Evolutionary conservation across 202 grass and related monocot species (phyloP).

Genomic region (Carex sylvatica): DNA sequence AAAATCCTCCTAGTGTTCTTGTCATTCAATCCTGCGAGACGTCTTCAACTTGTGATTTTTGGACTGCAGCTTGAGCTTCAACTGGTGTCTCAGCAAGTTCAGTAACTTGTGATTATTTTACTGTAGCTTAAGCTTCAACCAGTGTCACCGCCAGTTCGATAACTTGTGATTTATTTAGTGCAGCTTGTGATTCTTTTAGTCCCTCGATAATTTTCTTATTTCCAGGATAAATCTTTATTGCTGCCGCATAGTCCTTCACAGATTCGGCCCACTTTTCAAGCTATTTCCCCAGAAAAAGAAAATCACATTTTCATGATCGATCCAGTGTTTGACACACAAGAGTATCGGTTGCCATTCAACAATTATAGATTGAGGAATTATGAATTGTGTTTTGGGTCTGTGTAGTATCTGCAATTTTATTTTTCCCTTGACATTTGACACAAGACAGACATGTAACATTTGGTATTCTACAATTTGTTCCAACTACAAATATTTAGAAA

Average conservation of each 20-base stretch:
- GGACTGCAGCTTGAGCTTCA: no score
- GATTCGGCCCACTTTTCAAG: slow-evolving; percentile 32
- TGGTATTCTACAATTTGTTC: not conserved
- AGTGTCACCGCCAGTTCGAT: no score
- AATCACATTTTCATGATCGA: not conserved
- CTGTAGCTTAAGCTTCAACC: no score
- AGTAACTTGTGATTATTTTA: not conserved
- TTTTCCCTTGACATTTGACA: not conserved
- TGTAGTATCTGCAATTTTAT: not conserved
- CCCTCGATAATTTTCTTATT: slow-evolving; percentile 25
- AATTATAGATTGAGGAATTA: no score
- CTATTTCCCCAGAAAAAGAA: slow-evolving; percentile 11
- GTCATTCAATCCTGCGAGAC: slow-evolving; percentile 8
- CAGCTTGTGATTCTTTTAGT: not conserved
- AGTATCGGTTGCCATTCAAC: not conserved
- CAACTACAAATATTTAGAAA: not conserved
- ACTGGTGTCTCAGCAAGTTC: no score
- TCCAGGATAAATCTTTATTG: slow-evolving; percentile 23
- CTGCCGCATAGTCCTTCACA: slow-evolving; percentile 33
- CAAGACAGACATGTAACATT: not conserved
- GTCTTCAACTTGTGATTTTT: slow-evolving; percentile 24
- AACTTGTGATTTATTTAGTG: no score
- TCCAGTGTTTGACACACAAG: not conserved
- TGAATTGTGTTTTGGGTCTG: not conserved
- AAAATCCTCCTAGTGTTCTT: no score